phyloP scores from a whole-genome alignment of 257 asterid genomes.

The Forsythia suspensa region DNA sequence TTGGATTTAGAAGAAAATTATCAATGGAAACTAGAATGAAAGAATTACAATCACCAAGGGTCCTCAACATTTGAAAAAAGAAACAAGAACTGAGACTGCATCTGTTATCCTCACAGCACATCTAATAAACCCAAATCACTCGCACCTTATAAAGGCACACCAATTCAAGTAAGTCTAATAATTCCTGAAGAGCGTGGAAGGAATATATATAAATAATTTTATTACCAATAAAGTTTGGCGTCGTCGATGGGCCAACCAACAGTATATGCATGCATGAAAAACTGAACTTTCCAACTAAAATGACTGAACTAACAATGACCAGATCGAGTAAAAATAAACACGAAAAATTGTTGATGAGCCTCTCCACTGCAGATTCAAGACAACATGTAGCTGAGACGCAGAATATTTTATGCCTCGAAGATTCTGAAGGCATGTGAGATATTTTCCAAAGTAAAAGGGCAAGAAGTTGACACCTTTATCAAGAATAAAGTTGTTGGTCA shows the following conservation, averaged over 20 bases:
- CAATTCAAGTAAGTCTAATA: background rate
- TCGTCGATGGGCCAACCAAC: background rate
- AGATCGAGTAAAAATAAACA: background rate
- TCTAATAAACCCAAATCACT: too few relatives aligned
- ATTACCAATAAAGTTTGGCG: background rate
- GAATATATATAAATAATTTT: too few relatives aligned
- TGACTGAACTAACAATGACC: background rate
- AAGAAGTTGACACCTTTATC: background rate
- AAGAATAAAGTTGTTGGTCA: background rate
- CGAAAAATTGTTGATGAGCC: background rate
- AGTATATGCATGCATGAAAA: background rate
- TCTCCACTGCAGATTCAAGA: background rate
- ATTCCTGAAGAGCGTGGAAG: background rate
- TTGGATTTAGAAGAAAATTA: too few relatives aligned
- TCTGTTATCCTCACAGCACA: too few relatives aligned
- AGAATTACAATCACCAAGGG: too few relatives aligned
- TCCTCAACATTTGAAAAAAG: too few relatives aligned
- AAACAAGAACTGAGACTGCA: too few relatives aligned
- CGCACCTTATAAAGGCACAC: too few relatives aligned
- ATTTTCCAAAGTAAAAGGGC: background rate
- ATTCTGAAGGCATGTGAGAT: background rate
- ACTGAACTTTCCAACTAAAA: background rate
- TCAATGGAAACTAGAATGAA: too few relatives aligned
- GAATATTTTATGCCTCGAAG: background rate
- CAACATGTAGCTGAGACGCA: background rate